Evolutionary conservation across 352 stramenopile species (phyloP).

Genomic region (Phytophthora ohioensis): DNA sequence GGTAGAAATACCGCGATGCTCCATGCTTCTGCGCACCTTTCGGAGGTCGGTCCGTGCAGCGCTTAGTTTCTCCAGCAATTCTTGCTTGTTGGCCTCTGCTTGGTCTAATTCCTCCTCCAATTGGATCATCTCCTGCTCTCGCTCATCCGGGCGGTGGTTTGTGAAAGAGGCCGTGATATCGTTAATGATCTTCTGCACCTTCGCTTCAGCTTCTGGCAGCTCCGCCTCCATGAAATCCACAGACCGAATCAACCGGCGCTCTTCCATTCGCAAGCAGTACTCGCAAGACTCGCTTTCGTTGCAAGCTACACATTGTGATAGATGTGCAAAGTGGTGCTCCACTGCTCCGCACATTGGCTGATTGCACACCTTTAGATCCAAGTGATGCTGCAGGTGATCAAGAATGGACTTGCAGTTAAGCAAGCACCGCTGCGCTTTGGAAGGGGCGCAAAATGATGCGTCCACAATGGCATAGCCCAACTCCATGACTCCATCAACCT

Average conservation of each 20-base stretch:
- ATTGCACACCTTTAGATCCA: conserved; percentile 62
- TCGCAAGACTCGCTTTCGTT: conserved; percentile 48
- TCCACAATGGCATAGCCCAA: conserved; percentile 69
- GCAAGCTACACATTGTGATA: conserved; percentile 56
- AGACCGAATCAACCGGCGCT: conserved; percentile 54
- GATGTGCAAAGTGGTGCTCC: conserved; percentile 68
- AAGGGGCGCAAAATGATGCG: conserved; percentile 61
- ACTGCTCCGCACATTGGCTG: conserved; percentile 63
- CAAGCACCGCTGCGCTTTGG: conserved; percentile 59
- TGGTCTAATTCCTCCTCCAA: conserved; percentile 72
- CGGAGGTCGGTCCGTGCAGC: conserved; percentile 38
- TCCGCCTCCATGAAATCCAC: conserved; percentile 64
- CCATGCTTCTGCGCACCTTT: conserved; percentile 51
- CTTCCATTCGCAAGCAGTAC: conserved; percentile 66
- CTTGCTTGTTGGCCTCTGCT: conserved; percentile 59
- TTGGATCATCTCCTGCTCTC: conserved; percentile 53
- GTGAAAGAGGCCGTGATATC: conserved; percentile 57
- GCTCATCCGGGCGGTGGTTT: conserved; percentile 47
- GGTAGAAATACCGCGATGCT: conserved; percentile 33
- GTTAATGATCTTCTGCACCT: conserved; percentile 60
- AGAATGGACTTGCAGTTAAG: conserved; percentile 67
- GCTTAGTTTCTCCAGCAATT: conserved; percentile 52
- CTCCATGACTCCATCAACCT: conserved; percentile 54
- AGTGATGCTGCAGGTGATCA: conserved; percentile 65
- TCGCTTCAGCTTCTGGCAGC: conserved; percentile 57